A percentile compares a stretch with the other conserved stretches of the same genome.
These are phyloP conservation scores for Bacidia rubella DNA, from an alignment of 495 filamentous ascomycete genomes.

Conservation along the genomic window DNA sequence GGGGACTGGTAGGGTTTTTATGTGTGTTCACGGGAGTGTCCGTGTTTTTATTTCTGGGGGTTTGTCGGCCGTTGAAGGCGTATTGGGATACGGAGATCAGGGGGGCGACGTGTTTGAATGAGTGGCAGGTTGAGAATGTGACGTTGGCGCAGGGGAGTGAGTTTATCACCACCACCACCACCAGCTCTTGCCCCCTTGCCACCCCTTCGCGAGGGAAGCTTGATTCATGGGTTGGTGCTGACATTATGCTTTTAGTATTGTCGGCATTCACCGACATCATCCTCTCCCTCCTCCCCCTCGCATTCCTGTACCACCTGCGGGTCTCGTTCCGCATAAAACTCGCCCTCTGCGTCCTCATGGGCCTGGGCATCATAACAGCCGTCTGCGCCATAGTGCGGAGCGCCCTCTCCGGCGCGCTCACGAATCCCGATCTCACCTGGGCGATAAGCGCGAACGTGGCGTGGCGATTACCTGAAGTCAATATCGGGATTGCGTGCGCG, in stretches of 20 bases:
- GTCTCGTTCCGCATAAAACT: slow-evolving; percentile 23
- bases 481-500: slow-evolving; percentile 18
- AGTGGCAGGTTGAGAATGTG: slow-evolving; percentile 12
- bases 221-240: background rate
- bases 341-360: slow-evolving; percentile 26
- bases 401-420: slow-evolving; percentile 7
- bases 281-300: slow-evolving; percentile 23
- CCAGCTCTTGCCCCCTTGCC: background rate
- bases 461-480: slow-evolving; percentile 17
- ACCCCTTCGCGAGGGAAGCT: background rate
- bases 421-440: slow-evolving; percentile 6
- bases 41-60: slow-evolving; percentile 12
- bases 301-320: slow-evolving; percentile 22
- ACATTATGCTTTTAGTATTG: slow-evolving; percentile 10
- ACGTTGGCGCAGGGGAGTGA: slow-evolving; percentile 16
- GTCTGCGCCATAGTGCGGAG: slow-evolving; percentile 13
- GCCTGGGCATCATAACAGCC: slow-evolving; percentile 24
- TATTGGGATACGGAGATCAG: slow-evolving; percentile 11
- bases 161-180: too few species aligned
- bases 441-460: slow-evolving; percentile 10
- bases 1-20: slow-evolving; percentile 6
- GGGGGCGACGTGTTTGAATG: slow-evolving; percentile 9
- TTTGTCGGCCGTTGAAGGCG: slow-evolving; percentile 15
- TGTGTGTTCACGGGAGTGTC: slow-evolving; percentile 7
- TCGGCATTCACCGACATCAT: slow-evolving; percentile 21